Conservation (phyloP, 2,329 filamentous ascomycete genomes). For the Metarhizium rileyi region DNA sequence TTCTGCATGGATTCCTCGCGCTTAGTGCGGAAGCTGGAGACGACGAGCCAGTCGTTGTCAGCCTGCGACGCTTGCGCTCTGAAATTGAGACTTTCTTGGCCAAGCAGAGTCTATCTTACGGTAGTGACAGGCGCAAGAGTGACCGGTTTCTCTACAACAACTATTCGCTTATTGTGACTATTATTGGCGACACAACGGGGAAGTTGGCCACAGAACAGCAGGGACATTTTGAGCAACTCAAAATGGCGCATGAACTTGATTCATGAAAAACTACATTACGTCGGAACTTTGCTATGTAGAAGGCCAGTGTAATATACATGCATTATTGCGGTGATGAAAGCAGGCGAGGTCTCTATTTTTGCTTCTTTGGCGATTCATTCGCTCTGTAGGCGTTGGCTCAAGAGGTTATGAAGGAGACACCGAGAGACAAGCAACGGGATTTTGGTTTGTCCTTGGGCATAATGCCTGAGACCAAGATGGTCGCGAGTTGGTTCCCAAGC, state of each 20-base stretch:
- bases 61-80: slow-evolving; percentile 62
- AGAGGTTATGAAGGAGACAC: neutral
- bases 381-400: neutral
- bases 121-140: slow-evolving; percentile 65
- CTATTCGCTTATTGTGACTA: slow-evolving; percentile 87
- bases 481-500: neutral
- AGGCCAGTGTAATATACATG: neutral
- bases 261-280: slow-evolving; percentile 5
- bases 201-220: slow-evolving; percentile 68
- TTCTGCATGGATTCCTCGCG: slow-evolving; percentile 73
- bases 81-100: slow-evolving; percentile 80
- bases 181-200: slow-evolving; percentile 69
- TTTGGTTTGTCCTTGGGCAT: neutral
- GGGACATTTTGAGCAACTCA: slow-evolving; percentile 61
- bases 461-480: neutral
- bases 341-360: neutral
- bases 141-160: slow-evolving; percentile 92
- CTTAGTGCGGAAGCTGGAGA: slow-evolving; percentile 87
- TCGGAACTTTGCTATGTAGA: neutral
- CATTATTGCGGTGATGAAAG: neutral
- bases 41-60: slow-evolving; percentile 83
- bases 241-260: slow-evolving; percentile 44
- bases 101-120: slow-evolving; percentile 65
- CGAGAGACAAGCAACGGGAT: neutral
- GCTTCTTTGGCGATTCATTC: neutral